Evolutionary conservation across 495 filamentous ascomycete genomes (phyloP).

Genomic region (Penicillium desertorum): DNA sequence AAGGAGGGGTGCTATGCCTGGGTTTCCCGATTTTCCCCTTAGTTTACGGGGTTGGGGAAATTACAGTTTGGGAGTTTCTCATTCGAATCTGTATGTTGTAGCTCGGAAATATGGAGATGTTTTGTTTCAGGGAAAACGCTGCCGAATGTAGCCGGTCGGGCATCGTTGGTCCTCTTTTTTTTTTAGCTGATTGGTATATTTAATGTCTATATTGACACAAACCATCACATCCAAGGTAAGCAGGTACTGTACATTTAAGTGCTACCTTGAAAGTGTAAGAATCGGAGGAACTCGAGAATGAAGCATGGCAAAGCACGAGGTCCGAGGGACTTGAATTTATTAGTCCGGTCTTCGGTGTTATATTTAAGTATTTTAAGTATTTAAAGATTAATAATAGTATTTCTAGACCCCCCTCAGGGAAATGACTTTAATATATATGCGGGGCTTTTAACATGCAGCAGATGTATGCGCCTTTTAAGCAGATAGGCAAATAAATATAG

Average conservation of each 20-base stretch:
- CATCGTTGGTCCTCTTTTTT: background rate
- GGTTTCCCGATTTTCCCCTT: constrained; percentile 1
- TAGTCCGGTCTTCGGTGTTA: background rate
- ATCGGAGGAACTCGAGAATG: background rate
- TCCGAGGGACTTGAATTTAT: constrained; percentile 1
- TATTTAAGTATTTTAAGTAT: constrained; percentile 2
- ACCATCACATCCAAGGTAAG: background rate
- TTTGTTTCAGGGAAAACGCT: background rate
- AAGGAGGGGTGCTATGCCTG: background rate
- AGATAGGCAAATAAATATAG: constrained; percentile 8
- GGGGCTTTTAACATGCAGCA: background rate
- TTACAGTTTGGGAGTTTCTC: background rate
- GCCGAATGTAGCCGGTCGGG: constrained; percentile 13
- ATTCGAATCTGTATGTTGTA: background rate
- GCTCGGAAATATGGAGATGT: background rate
- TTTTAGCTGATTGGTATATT: background rate
- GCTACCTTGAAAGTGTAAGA: background rate
- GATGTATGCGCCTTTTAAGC: constrained; percentile 15
- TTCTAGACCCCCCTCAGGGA: background rate
- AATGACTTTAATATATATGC: constrained; percentile 6
- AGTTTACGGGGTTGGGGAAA: background rate
- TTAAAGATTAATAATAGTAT: background rate
- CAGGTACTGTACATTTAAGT: background rate
- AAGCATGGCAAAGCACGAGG: constrained; percentile 5
- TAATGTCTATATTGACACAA: background rate